These are phyloP conservation scores for Cicer pinnatifidum DNA, from an alignment of 306 rosid genomes.

Conservation along the genomic window DNA sequence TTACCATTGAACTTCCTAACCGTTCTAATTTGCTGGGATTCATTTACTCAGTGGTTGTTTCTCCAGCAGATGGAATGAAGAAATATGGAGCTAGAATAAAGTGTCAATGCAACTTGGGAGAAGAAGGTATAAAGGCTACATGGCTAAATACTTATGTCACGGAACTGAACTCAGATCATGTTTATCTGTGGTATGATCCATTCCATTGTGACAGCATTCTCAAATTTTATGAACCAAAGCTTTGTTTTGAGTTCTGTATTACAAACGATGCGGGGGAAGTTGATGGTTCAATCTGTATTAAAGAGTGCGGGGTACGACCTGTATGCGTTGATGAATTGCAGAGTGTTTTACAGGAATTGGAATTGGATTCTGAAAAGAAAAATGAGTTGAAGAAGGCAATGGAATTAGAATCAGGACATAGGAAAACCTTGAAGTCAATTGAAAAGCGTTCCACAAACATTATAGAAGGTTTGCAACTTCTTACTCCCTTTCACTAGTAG, in stretches of 20 bases:
- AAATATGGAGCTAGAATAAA: background rate
- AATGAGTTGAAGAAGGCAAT: background rate
- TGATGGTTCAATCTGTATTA: conserved; percentile 9
- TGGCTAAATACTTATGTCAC: conserved; percentile 8
- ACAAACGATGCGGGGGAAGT: background rate
- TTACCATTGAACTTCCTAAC: background rate
- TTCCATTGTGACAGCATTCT: conserved; percentile 39
- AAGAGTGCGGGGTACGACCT: conserved; percentile 29
- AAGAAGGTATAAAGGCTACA: background rate
- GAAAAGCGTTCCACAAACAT: background rate
- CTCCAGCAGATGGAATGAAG: conserved; percentile 20
- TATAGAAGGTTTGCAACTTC: background rate
- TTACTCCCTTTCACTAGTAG: background rate
- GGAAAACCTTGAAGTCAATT: background rate
- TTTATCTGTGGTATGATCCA: conserved; percentile 50
- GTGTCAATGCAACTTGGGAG: conserved; percentile 21
- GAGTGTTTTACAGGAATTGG: background rate
- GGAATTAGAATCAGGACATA: background rate
- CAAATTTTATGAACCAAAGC: background rate
- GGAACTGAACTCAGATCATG: conserved; percentile 38
- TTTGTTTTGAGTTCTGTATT: conserved; percentile 36
- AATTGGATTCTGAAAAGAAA: background rate
- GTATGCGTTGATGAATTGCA: background rate
- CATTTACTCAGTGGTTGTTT: conserved; percentile 40
- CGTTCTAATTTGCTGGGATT: conserved; percentile 31